Evolutionary conservation across 495 filamentous ascomycete species (phyloP).

Genomic region (Daldinia loculata): DNA sequence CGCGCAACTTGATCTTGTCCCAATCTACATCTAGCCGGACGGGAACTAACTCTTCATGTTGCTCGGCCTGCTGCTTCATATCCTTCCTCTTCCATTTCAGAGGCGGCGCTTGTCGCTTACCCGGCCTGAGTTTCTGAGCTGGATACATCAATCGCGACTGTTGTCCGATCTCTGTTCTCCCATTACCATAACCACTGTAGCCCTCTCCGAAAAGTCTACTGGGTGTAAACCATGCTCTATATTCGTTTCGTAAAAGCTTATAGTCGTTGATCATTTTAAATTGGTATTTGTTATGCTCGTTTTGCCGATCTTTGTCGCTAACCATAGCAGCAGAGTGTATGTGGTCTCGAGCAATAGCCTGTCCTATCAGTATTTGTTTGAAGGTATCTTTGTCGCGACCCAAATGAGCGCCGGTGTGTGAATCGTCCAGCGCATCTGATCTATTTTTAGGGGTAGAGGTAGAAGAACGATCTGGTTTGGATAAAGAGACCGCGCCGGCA

Average conservation of each 20-base stretch:
- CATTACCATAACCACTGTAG: slow-evolving; percentile 90
- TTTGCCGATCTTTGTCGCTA: slow-evolving; percentile 52
- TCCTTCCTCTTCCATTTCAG: slow-evolving; percentile 79
- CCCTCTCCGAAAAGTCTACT: slow-evolving; percentile 72
- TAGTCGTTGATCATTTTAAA: slow-evolving; percentile 57
- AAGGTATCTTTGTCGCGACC: slow-evolving; percentile 57
- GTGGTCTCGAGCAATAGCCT: slow-evolving; percentile 81
- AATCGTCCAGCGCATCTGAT: slow-evolving; percentile 45
- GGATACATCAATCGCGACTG: slow-evolving; percentile 75
- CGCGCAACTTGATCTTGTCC: slow-evolving; percentile 93
- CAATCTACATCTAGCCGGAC: slow-evolving; percentile 92
- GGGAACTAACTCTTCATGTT: slow-evolving; percentile 89
- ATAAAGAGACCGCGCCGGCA: slow-evolving; percentile 30
- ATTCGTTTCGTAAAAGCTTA: slow-evolving; percentile 60
- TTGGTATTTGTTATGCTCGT: slow-evolving; percentile 51
- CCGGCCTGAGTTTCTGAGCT: slow-evolving; percentile 71
- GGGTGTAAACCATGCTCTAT: slow-evolving; percentile 55
- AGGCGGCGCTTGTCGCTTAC: slow-evolving; percentile 74
- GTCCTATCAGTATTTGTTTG: slow-evolving; percentile 72
- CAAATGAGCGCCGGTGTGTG: slow-evolving; percentile 32
- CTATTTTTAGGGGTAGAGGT: slow-evolving; percentile 44
- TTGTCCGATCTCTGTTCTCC: slow-evolving; percentile 70
- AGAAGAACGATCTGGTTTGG: slow-evolving; percentile 45
- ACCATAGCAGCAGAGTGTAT: slow-evolving; percentile 70
- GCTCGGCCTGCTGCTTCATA: slow-evolving; percentile 82